phyloP scores from a whole-genome alignment of 495 filamentous ascomycete species.

The Hypomontagnella submonticulosa region DNA sequence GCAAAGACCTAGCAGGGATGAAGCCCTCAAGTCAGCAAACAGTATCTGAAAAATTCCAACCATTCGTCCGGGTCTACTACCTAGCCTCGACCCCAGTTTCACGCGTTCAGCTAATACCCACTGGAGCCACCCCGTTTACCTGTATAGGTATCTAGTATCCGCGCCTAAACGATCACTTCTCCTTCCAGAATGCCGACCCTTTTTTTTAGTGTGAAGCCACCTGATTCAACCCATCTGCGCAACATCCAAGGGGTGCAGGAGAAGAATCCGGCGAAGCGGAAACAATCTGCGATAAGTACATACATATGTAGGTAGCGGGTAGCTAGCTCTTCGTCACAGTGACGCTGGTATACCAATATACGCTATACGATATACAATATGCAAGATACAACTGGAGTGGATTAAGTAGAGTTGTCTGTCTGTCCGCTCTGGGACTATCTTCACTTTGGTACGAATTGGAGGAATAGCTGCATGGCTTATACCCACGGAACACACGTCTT shows the following conservation, averaged over 20 bases:
- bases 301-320: not conserved
- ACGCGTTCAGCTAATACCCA: slow-evolving; percentile 12
- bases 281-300: not conserved
- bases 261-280: slow-evolving; percentile 25
- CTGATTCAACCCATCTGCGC: slow-evolving; percentile 20
- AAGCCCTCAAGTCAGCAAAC: slow-evolving; percentile 2
- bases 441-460: too few relatives aligned
- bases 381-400: too few relatives aligned
- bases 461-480: too few relatives aligned
- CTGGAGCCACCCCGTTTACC: slow-evolving; percentile 2
- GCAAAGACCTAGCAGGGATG: slow-evolving; percentile 20
- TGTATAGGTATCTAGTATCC: slow-evolving; percentile 18
- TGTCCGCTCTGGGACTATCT: too few relatives aligned
- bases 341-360: not conserved
- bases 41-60: slow-evolving; percentile 21
- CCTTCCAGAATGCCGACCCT: slow-evolving; percentile 32
- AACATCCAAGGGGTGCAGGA: slow-evolving; percentile 10
- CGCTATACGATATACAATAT: not conserved
- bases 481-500: not conserved
- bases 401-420: too few relatives aligned
- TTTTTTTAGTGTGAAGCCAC: slow-evolving; percentile 28
- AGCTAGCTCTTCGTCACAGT: too few relatives aligned
- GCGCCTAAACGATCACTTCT: slow-evolving; percentile 31
- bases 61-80: slow-evolving; percentile 33
- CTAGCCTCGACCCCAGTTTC: slow-evolving; percentile 30